Percentiles rank a stretch among this genome's conserved stretches.
These are phyloP conservation scores for Trapa bicornis DNA, from an alignment of 345 rosid genomes.

Conservation along the genomic window DNA sequence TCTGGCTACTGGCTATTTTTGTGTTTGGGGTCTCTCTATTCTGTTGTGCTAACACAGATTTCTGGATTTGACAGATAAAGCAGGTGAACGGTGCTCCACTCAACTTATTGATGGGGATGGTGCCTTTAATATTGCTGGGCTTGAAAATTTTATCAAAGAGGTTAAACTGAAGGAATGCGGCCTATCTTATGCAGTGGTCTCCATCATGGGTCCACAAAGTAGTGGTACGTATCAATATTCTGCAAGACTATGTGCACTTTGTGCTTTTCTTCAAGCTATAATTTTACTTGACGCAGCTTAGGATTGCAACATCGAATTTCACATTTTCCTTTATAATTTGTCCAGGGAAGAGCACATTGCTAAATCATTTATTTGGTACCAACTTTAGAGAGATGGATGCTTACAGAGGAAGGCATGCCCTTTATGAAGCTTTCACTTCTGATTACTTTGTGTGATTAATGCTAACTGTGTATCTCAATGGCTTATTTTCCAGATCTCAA, in stretches of 20 bases:
- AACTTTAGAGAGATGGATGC: slow-evolving; percentile 99
- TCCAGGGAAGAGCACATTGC: slow-evolving; percentile 93
- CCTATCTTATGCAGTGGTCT: slow-evolving; percentile 82
- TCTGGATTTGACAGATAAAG: slow-evolving; percentile 21
- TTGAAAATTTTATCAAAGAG: slow-evolving; percentile 65
- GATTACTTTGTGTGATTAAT: slow-evolving; percentile 6
- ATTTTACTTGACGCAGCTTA: not conserved
- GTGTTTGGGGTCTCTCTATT: not conserved
- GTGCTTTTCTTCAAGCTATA: not conserved
- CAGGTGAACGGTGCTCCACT: slow-evolving; percentile 51
- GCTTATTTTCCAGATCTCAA: slow-evolving; percentile 55
- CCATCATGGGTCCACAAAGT: slow-evolving; percentile 99
- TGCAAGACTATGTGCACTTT: not conserved
- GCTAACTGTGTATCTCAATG: slow-evolving; percentile 9
- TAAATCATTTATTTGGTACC: slow-evolving; percentile 80
- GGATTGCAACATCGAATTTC: slow-evolving; percentile 3
- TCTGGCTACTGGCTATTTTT: not conserved
- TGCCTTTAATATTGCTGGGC: slow-evolving; percentile 46
- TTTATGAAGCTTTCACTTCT: slow-evolving; percentile 3
- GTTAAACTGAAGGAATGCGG: slow-evolving; percentile 73
- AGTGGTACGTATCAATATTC: slow-evolving; percentile 53
- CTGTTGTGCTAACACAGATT: slow-evolving; percentile 1
- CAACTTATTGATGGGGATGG: slow-evolving; percentile 98
- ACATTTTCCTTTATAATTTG: slow-evolving; percentile 17
- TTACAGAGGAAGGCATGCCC: slow-evolving; percentile 77